Base-by-base conservation (phyloP, 202 grass and related monocot species). In the Panicum hallii region DNA sequence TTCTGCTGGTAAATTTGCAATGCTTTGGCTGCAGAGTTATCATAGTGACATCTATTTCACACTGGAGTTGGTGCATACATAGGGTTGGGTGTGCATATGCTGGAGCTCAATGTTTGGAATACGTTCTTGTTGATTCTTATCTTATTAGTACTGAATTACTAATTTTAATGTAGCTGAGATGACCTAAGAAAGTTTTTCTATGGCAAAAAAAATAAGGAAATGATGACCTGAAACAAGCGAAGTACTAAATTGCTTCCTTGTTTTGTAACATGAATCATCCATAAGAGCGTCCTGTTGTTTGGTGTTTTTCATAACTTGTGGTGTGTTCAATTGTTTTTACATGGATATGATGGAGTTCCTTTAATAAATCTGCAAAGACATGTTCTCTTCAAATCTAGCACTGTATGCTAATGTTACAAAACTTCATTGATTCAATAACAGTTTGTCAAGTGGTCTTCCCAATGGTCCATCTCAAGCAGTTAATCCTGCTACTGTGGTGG, bases 391-490 rank as follows among this genome's bases (percentile, higher is more conserved):
- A 23, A 60, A 30, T 43, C n/a, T 42, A 75, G 36, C 34, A 6
- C 34, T 36, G 7, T 60, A 58, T 41, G 19, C 11, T 76, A 60
- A 13, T 22, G 11, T 8, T 20, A 75, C 11, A 10, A 57, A 57
- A 60, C 73, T 23, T 14, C 19, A 43, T 56, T 76, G 41, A 11
- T 75, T 12, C 9, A 56, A 8, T 76, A 43, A 60, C 90, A 97
- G 92, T 84, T 75, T 32, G 47, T 80, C 88, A 81, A 84, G 77
- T 89, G 77, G 86, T 67, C 66, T 89, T 72, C 72, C 76, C 58
- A 94, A 90, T 67, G 86, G 91, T 79, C 78, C 89, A 11, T 86
- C 85, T 77, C 81, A 86, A 49, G n/a, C 50, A 44, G 61, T 58
- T 88, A 80, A 62, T 74, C 61, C 79, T 53, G 17, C 34, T 67